Percentiles rank a stretch among this genome's conserved stretches.
These are phyloP conservation scores for Daedalea quercina DNA, from an alignment of 768 basidiomycete species.

Conservation along the genomic window DNA sequence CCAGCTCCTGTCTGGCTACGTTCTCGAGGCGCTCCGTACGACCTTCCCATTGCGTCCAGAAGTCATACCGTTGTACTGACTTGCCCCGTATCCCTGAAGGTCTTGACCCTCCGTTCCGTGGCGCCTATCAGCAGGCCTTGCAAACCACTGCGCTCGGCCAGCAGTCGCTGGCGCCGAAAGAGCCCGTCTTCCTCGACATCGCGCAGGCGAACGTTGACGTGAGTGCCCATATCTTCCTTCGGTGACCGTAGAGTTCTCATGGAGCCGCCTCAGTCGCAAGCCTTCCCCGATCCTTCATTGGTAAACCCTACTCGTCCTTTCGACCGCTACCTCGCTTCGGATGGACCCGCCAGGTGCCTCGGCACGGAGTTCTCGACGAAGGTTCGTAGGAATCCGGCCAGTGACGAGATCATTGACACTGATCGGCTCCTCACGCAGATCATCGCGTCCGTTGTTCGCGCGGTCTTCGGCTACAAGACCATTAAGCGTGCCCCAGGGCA, in stretches of 20 bases:
- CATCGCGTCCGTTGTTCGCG: constrained; percentile 55
- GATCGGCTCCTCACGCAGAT: constrained; percentile 28
- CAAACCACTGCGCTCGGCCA: constrained; percentile 39
- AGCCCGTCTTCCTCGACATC: constrained; percentile 59
- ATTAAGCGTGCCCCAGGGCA: constrained; percentile 61
- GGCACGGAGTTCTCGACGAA: constrained; percentile 52
- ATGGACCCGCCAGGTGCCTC: constrained; percentile 39
- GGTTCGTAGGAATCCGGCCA: constrained; percentile 22
- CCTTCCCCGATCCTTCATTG: constrained; percentile 41
- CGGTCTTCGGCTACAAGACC: constrained; percentile 50
- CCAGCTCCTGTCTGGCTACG: constrained; percentile 47
- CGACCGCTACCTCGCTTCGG: constrained; percentile 41
- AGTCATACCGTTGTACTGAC: too few relatives aligned
- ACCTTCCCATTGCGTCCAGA: too few relatives aligned
- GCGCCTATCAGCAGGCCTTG: constrained; percentile 52
- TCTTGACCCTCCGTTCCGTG: constrained; percentile 66
- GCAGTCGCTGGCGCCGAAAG: constrained; percentile 36
- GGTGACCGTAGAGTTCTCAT: neutral
- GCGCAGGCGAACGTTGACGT: constrained; percentile 52
- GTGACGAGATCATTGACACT: neutral
- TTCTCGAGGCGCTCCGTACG: constrained; percentile 66
- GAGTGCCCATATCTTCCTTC: constrained; percentile 18
- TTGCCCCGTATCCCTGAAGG: constrained; percentile 31
- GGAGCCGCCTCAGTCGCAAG: constrained; percentile 30
- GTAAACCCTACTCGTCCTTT: constrained; percentile 41